Conservation (phyloP, 106 monocot genomes). For the Dioscorea alata region DNA sequence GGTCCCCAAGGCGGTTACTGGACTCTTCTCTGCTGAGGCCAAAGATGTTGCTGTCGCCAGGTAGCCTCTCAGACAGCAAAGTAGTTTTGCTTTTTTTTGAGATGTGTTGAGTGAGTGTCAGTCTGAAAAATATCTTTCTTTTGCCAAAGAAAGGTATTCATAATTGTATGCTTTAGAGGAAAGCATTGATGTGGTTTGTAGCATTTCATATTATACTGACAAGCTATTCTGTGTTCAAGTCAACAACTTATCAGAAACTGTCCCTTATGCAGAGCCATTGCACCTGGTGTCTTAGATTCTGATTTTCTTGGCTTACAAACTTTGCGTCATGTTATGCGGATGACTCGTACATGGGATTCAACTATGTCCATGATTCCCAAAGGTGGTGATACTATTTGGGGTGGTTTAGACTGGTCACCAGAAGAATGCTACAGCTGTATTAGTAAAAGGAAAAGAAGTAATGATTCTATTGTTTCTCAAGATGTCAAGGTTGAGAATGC, state of each 20-base stretch:
- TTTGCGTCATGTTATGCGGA: slow-evolving; percentile 84
- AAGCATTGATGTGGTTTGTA: too few relatives aligned
- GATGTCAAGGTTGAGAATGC: slow-evolving; percentile 20
- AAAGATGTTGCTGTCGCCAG: slow-evolving; percentile 98
- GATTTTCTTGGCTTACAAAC: slow-evolving; percentile 93
- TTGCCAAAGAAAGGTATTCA: too few relatives aligned
- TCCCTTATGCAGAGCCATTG: slow-evolving; percentile 59
- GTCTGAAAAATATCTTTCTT: too few relatives aligned
- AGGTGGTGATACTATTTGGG: slow-evolving; percentile 99
- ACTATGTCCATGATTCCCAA: slow-evolving; percentile 99
- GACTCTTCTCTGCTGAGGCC: slow-evolving; percentile 91
- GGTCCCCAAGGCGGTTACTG: slow-evolving; percentile 91
- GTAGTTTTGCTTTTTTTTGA: too few relatives aligned
- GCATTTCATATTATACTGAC: neutral
- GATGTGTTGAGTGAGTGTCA: too few relatives aligned
- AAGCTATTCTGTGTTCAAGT: neutral
- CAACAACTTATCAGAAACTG: neutral
- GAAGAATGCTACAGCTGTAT: slow-evolving; percentile 69
- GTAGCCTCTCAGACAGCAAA: slow-evolving; percentile 13
- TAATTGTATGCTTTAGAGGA: too few relatives aligned
- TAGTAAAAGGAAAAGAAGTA: slow-evolving; percentile 46
- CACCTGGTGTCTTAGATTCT: slow-evolving; percentile 86
- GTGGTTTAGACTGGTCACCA: slow-evolving; percentile 84
- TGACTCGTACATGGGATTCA: slow-evolving; percentile 99
- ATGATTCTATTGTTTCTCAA: slow-evolving; percentile 30